Percentiles rank a stretch among this genome's conserved stretches.
Evolutionary conservation across 805 yeast species (phyloP).

Genomic region (Tetrapisispora namnaoensis): DNA sequence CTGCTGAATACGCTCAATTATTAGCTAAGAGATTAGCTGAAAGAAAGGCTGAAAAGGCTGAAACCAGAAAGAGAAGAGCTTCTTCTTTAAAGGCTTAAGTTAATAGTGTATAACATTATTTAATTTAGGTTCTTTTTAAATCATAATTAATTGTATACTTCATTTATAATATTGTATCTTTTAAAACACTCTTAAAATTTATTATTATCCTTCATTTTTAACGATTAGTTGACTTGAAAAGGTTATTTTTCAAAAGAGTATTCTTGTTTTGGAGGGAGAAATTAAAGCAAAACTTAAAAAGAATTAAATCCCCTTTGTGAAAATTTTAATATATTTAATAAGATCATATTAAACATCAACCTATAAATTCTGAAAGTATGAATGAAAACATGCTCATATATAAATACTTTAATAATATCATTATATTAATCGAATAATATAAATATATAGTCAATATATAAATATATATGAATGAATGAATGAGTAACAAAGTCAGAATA

Average conservation of each 20-base stretch:
- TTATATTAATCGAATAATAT: neutral
- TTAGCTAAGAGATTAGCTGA: constrained; percentile 97
- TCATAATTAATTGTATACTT: constrained; percentile 6
- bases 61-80: constrained; percentile 99
- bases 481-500: neutral
- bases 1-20: constrained; percentile 99
- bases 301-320: no score
- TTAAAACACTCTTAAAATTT: constrained; percentile 3
- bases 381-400: no score
- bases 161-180: constrained; percentile 7
- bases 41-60: constrained; percentile 97
- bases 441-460: neutral
- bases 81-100: constrained; percentile 88
- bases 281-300: no score
- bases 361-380: no score
- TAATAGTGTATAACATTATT: neutral
- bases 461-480: neutral
- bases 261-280: no score
- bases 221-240: no score
- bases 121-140: constrained; percentile 5
- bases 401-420: neutral
- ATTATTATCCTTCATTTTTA: constrained; percentile 1
- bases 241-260: no score
- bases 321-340: no score
- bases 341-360: no score